Conservation (phyloP, 2,329 filamentous ascomycete species). For the Atkinsonella texensis region DNA sequence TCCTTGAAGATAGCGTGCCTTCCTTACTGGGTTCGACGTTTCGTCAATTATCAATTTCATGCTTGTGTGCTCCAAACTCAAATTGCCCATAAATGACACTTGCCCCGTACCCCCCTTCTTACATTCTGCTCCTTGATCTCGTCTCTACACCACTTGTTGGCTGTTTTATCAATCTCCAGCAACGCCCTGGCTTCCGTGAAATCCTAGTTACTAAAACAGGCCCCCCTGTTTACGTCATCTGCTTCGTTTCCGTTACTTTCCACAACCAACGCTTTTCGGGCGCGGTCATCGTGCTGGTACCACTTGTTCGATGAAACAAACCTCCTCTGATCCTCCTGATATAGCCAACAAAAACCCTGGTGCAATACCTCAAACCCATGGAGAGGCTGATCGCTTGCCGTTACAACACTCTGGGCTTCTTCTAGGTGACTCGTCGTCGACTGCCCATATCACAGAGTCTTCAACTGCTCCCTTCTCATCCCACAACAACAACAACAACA, state of each 20-base stretch:
- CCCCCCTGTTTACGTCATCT: neutral
- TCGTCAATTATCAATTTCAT: neutral
- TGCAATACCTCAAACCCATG: slow-evolving; percentile 43
- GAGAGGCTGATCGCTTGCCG: slow-evolving; percentile 27
- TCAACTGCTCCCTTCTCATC: neutral
- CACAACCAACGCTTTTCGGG: neutral
- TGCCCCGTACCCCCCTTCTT: neutral
- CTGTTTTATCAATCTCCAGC: neutral
- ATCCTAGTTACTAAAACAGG: no score
- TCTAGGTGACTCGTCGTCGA: slow-evolving; percentile 6
- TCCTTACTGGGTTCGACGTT: neutral
- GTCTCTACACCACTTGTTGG: neutral
- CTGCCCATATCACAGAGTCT: neutral
- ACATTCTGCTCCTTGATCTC: neutral
- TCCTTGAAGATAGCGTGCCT: slow-evolving; percentile 1
- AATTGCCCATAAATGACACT: slow-evolving; percentile 3
- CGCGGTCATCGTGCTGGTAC: slow-evolving; percentile 9
- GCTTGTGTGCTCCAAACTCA: neutral
- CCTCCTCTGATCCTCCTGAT: slow-evolving; percentile 39
- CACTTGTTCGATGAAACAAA: slow-evolving; percentile 50
- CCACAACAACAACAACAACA: slow-evolving; percentile 13
- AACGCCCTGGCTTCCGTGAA: neutral
- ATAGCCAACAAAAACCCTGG: slow-evolving; percentile 46
- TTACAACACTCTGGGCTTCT: slow-evolving; percentile 16
- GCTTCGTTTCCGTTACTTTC: neutral